Evolutionary conservation across 495 filamentous ascomycete species (phyloP), one percentile per base, ranked within the genome.

Genomic region (Physcia stellaris): DNA sequence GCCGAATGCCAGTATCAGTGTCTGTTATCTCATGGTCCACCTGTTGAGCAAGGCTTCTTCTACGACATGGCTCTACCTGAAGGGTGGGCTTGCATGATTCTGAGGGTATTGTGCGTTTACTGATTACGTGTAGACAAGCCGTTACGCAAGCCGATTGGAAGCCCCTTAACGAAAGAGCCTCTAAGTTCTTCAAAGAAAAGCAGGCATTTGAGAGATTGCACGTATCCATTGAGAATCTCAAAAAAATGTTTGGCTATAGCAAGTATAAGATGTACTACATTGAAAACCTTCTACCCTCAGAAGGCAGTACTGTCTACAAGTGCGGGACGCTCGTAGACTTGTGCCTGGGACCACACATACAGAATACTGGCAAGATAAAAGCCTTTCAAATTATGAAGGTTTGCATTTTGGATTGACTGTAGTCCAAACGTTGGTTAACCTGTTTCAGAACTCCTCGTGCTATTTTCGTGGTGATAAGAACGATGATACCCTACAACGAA

Each of bases 211-310:
- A 96, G 62, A 75, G 92, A 39, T 66, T 98, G 35, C 76, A 79
- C 43, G 68, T 95, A 38, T 79, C 81, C 28, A 95, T 96, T 59
- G 77, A 86, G 43, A 77, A 95, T 42, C 70, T 96, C 24, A 70
- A 83, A 32, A 83, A 94, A 60, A 96, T 98, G 90, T 98, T 98
- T 59, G 67, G 76, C 30, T 86, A 92, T 63, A 94, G 90, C 66
- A 84, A 84, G 52, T 92, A 86, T 65, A 98, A 98, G 67, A 75
- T 92, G 52, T 79, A 94, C 55, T 85, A 96, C 59, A 95, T 98
- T 52, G 79, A 84, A 34, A 83, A 92, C 63, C 83, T 94, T 57
- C 80, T 96, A 35, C 66, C 75, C 33, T 84, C 92, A 47, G 84
- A 86, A 29, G 79, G 68, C 45, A 94, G 84, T 55, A 96, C 90